A percentile compares a stretch with the other conserved stretches of the same genome.
Conservation (phyloP, 345 rosid species). For the Gossypium stocksii region DNA sequence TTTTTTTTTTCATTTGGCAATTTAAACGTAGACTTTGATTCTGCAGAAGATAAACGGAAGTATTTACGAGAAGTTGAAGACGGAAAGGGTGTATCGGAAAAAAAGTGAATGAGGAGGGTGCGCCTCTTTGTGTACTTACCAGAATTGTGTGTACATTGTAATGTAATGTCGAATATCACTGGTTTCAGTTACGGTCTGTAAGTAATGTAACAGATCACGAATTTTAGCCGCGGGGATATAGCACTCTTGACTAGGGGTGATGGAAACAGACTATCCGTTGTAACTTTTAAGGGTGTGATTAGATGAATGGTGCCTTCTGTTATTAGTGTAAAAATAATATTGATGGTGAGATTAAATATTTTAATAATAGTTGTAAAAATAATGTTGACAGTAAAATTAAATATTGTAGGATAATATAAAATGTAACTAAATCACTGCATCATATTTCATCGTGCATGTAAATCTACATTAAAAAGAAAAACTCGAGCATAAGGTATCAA, state of each 20-base stretch:
- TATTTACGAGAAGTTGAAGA: not conserved
- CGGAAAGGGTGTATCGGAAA: slow-evolving; percentile 1
- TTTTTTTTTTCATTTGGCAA: not conserved
- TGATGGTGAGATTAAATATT: accelerated
- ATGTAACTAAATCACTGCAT: too few species aligned
- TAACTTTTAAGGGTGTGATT: too few species aligned
- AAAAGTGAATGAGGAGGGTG: slow-evolving; percentile 20
- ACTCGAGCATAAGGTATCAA: too few species aligned
- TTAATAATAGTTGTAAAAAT: too few species aligned
- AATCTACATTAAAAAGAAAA: too few species aligned
- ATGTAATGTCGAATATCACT: not conserved
- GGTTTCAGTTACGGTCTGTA: not conserved
- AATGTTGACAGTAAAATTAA: accelerated
- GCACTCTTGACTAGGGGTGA: not conserved
- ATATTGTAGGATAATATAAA: too few species aligned
- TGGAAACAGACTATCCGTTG: not conserved
- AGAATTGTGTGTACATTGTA: not conserved
- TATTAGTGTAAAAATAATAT: too few species aligned
- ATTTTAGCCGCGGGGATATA: not conserved
- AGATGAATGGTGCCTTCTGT: accelerated
- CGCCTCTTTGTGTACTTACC: not conserved
- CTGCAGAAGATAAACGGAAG: not conserved
- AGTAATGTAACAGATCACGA: not conserved
- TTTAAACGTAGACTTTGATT: not conserved
- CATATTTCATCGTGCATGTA: accelerated